phyloP scores from a whole-genome alignment of 139 green algal species.

The Chloropicon primus region DNA sequence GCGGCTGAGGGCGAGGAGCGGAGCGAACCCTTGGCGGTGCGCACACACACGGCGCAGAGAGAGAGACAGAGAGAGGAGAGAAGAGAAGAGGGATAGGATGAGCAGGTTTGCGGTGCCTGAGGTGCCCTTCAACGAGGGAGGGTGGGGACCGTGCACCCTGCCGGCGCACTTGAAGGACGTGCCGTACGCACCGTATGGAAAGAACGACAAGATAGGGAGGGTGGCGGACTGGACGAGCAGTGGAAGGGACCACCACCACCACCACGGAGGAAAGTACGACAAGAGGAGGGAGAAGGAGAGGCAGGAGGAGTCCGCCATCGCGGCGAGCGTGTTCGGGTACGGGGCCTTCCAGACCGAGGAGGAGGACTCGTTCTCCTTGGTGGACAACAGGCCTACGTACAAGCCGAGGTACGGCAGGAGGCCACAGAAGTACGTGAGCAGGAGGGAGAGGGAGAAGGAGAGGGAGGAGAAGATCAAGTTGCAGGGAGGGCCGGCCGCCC shows the following conservation, averaged over 20 bases:
- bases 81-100: too few relatives aligned
- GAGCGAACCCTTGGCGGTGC: too few relatives aligned
- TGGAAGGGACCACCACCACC: slow-evolving; percentile 16
- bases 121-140: slow-evolving; percentile 67
- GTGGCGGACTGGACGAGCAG: slow-evolving; percentile 34
- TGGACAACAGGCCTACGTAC: slow-evolving; percentile 62
- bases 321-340: not conserved
- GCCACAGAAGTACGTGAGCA: slow-evolving; percentile 24
- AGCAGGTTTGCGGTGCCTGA: slow-evolving; percentile 44
- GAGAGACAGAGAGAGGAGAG: too few relatives aligned
- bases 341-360: slow-evolving; percentile 3
- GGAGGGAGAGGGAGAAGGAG: slow-evolving; percentile 16
- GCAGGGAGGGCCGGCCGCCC: not conserved
- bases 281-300: slow-evolving; percentile 1
- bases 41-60: too few relatives aligned
- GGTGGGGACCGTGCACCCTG: slow-evolving; percentile 65
- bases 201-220: slow-evolving; percentile 77
- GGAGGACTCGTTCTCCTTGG: slow-evolving; percentile 90
- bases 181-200: slow-evolving; percentile 87
- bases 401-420: slow-evolving; percentile 25
- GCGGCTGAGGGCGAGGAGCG: too few relatives aligned
- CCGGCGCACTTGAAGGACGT: slow-evolving; percentile 77
- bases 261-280: not conserved
- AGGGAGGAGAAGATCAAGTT: not conserved
- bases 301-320: slow-evolving; percentile 3